phyloP scores from a whole-genome alignment of 2,329 filamentous ascomycete genomes.

The Curvularia sp. region DNA sequence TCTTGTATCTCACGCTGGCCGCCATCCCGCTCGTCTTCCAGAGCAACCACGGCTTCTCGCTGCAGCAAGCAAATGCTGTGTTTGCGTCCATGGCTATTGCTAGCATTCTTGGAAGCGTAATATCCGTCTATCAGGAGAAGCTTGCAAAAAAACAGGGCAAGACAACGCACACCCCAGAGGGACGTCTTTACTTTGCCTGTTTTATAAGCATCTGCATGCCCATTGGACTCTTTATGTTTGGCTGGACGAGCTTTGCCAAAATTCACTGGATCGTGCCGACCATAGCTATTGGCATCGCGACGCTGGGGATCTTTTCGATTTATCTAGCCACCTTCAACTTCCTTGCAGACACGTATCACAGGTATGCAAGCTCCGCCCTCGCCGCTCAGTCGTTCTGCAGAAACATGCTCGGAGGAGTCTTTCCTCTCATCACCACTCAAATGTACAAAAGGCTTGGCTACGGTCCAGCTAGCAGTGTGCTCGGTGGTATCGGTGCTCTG shows the following conservation, averaged over 20 bases:
- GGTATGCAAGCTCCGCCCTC: conserved; percentile 83
- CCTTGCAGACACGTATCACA: conserved; percentile 84
- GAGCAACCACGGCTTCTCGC: conserved; percentile 70
- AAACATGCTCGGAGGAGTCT: conserved; percentile 81
- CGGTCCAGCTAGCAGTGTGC: conserved; percentile 72
- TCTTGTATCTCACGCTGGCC: conserved; percentile 84
- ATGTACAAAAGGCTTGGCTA: conserved; percentile 78
- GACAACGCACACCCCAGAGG: conserved; percentile 66
- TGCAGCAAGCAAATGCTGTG: conserved; percentile 72
- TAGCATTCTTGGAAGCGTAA: conserved; percentile 68
- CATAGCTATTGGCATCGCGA: conserved; percentile 74
- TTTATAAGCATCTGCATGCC: conserved; percentile 78
- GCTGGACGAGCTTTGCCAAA: conserved; percentile 69
- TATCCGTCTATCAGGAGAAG: conserved; percentile 77
- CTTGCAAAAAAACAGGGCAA: conserved; percentile 61
- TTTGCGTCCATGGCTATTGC: conserved; percentile 77
- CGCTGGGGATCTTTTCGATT: conserved; percentile 84
- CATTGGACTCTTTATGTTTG: conserved; percentile 80
- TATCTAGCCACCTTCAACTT: conserved; percentile 88
- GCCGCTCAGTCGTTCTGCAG: conserved; percentile 87
- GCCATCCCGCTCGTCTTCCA: conserved; percentile 81
- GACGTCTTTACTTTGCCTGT: conserved; percentile 83
- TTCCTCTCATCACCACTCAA: conserved; percentile 76
- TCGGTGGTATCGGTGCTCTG: conserved; percentile 72
- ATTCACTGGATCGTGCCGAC: conserved; percentile 77